Conservation (phyloP, 305 asterid genomes). For the Coffea humblotiana region DNA sequence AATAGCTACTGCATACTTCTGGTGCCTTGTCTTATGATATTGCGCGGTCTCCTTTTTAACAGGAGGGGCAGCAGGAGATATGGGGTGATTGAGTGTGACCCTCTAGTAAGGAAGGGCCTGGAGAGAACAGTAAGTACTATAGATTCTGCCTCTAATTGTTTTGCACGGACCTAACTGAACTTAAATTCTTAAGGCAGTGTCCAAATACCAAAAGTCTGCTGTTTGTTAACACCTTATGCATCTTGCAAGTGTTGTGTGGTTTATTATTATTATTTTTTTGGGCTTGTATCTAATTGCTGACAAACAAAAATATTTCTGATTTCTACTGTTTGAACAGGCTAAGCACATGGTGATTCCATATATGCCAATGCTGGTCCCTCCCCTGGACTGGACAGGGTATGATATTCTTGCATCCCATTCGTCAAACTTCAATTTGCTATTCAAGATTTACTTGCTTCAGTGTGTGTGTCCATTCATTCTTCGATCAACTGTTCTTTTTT, state of each 20-base stretch:
- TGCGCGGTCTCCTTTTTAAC: constrained; percentile 16
- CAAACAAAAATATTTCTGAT: background rate
- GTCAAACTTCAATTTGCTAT: constrained; percentile 11
- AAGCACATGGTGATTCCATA: constrained; percentile 98
- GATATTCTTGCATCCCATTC: constrained; percentile 24
- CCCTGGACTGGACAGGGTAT: constrained; percentile 95
- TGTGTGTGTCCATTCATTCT: background rate
- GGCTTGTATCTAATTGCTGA: background rate
- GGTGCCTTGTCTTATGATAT: background rate
- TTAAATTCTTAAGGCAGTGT: too few species aligned
- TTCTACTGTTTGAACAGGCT: constrained; percentile 54
- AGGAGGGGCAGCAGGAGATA: constrained; percentile 77
- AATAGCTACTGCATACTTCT: background rate
- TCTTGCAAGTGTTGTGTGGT: background rate
- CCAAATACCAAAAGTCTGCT: background rate
- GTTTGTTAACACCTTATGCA: constrained; percentile 6
- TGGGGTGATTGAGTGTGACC: constrained; percentile 96
- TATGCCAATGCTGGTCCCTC: constrained; percentile 99
- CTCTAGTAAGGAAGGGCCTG: constrained; percentile 87
- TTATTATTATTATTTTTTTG: too few species aligned
- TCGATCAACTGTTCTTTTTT: too few species aligned
- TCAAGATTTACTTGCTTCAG: constrained; percentile 13
- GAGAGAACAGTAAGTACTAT: constrained; percentile 78
- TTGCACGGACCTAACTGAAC: constrained; percentile 13
- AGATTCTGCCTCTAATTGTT: constrained; percentile 11